These are phyloP conservation scores for Aristolochia fimbriata DNA, from an alignment of 164 flowering plant species.

Conservation along the genomic window DNA sequence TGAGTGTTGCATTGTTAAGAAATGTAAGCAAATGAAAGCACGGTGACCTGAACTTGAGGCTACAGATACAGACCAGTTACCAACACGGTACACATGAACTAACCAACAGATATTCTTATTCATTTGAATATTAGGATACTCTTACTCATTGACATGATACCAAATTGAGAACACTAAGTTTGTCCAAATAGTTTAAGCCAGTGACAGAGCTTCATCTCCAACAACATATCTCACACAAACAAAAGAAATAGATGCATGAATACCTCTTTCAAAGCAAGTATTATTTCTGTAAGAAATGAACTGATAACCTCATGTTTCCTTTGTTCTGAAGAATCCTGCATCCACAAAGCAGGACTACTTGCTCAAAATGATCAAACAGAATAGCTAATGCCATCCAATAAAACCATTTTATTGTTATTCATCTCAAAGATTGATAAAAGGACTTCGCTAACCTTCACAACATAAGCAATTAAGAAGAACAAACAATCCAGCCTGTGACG, in stretches of 20 bases:
- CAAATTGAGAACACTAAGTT: too few relatives aligned
- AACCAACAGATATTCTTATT: too few relatives aligned
- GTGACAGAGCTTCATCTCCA: too few relatives aligned
- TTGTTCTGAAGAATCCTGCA: constrained; percentile 48
- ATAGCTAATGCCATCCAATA: too few relatives aligned
- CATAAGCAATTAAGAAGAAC: constrained; percentile 56
- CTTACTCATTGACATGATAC: too few relatives aligned
- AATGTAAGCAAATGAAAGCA: too few relatives aligned
- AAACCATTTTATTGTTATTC: background rate
- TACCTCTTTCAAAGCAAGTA: constrained; percentile 96
- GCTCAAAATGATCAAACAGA: background rate
- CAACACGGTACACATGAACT: too few relatives aligned
- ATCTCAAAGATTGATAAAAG: background rate
- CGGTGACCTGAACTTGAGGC: too few relatives aligned
- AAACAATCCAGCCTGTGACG: constrained; percentile 86
- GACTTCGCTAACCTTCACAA: constrained; percentile 42
- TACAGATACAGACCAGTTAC: too few relatives aligned
- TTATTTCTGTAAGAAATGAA: constrained; percentile 83
- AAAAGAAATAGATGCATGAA: background rate
- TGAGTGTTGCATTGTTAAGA: too few relatives aligned
- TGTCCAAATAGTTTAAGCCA: too few relatives aligned
- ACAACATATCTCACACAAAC: background rate
- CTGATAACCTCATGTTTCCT: constrained; percentile 34
- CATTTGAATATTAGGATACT: too few relatives aligned
- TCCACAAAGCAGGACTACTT: constrained; percentile 5